Percentiles rank a stretch among this genome's conserved stretches.
Evolutionary conservation across 495 filamentous ascomycete species (phyloP).

Genomic region (Aspergillus nanangensis): DNA sequence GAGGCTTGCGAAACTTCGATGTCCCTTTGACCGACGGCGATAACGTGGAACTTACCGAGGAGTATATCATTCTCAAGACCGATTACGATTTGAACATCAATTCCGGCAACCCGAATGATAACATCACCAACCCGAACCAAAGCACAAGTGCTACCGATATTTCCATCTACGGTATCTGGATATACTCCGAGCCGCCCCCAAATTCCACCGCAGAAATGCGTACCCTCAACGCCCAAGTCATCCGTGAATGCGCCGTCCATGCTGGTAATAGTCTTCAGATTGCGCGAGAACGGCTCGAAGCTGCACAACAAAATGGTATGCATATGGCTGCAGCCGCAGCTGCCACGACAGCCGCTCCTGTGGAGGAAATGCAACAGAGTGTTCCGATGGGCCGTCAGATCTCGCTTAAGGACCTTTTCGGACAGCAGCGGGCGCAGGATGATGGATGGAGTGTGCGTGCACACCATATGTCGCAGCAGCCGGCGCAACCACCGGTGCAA

Average conservation of each 20-base stretch:
- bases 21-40: slow-evolving; percentile 45
- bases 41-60: slow-evolving; percentile 56
- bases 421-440: slow-evolving; percentile 49
- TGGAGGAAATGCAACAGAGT: slow-evolving; percentile 30
- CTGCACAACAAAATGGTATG: slow-evolving; percentile 33
- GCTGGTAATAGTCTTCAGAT: slow-evolving; percentile 43
- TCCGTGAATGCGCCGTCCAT: slow-evolving; percentile 49
- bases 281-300: slow-evolving; percentile 37
- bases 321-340: slow-evolving; percentile 33
- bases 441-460: slow-evolving; percentile 46
- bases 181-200: slow-evolving; percentile 53
- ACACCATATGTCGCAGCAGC: slow-evolving; percentile 28
- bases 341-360: slow-evolving; percentile 19
- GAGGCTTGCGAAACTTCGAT: slow-evolving; percentile 56
- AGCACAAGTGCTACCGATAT: slow-evolving; percentile 15
- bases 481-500: slow-evolving; percentile 3
- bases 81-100: slow-evolving; percentile 14
- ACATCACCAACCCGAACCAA: slow-evolving; percentile 2
- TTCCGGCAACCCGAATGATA: slow-evolving; percentile 2
- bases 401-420: slow-evolving; percentile 51
- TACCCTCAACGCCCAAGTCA: slow-evolving; percentile 45
- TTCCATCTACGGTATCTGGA: slow-evolving; percentile 58
- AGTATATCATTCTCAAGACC: slow-evolving; percentile 56
- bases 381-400: slow-evolving; percentile 51
- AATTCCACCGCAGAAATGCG: slow-evolving; percentile 51